Base-by-base conservation (phyloP, 768 basidiomycete genomes). In the Pleurotus eryngii region DNA sequence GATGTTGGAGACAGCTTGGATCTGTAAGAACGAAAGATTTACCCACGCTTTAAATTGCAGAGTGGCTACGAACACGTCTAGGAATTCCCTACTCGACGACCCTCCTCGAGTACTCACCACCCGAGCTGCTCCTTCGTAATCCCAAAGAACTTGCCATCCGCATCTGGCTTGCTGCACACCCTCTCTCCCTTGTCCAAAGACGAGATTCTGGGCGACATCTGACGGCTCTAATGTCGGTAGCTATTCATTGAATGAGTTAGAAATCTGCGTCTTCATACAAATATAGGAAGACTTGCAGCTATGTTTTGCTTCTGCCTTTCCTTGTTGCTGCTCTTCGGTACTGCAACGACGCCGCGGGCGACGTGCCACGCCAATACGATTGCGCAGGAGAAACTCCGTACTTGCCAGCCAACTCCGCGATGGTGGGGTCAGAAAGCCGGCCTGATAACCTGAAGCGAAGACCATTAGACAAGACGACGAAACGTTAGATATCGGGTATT, bases 321-420 rank as follows among this genome's bases (percentile, higher is more conserved):
- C 17, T 65, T 63, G 57, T 81, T 72, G 17, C 68, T 68, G 55
- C 79, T 81, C 69, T 80, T 81, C 2, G 82, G 80, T 3, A 83
- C 69, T 4, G 75, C 70, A n/a, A 73, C 65, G 5, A 72, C 74
- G 1, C 77, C 75, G 22, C 81, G 68, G 15, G 75, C 71, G 39
- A 82, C 47, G 60, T 81, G 77, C 82, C 82, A 84, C 0, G 77
- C 76, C 6, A 84, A 65, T 26, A 76, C 74, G 39, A 85, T 67
- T 83, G 81, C 2, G 73, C 77, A 1, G 80, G 69, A 0, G 73
- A 67, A 4, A 70, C 78, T 2, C 70, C 70, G 64, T 82, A 76
- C 58, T 82, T 82, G 57, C 69, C 60, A 8, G 82, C 80, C 4
- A 84, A 64, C 42, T 71, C 66, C 18, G 67, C 60, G 45, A 83